Conservation (phyloP, 176 grass and related monocot genomes). For the Ananas comosus region DNA sequence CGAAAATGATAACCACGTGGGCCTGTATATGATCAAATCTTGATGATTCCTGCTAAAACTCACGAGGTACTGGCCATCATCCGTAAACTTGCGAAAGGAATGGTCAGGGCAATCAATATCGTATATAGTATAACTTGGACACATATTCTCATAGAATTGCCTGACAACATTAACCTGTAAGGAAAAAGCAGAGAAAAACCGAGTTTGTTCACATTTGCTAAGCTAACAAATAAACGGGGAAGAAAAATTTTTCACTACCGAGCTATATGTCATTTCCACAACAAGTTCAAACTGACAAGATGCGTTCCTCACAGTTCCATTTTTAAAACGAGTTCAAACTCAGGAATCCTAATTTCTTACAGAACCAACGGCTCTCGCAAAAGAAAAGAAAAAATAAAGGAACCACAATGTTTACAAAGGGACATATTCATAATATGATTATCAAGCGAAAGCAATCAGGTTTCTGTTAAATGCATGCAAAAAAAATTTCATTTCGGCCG, state of each 20-base stretch:
- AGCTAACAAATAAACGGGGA: background rate
- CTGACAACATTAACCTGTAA: conserved; percentile 70
- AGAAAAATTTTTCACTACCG: background rate
- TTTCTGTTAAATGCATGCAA: background rate
- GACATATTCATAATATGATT: too few relatives aligned
- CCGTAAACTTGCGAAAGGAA: conserved; percentile 82
- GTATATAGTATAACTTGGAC: conserved; percentile 61
- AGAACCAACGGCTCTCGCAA: too few relatives aligned
- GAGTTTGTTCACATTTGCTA: background rate
- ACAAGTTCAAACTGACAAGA: too few relatives aligned
- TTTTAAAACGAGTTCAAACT: too few relatives aligned
- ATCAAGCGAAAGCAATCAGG: too few relatives aligned
- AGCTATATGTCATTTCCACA: background rate
- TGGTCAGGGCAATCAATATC: conserved; percentile 84
- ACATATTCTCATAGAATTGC: conserved; percentile 91
- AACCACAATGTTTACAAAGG: too few relatives aligned
- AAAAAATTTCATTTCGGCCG: background rate
- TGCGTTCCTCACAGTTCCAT: too few relatives aligned
- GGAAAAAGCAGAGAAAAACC: conserved; percentile 9
- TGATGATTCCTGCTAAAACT: conserved; percentile 81
- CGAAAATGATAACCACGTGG: conserved; percentile 65
- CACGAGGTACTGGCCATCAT: conserved; percentile 81
- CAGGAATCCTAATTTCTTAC: too few relatives aligned
- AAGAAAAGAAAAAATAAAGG: too few relatives aligned
- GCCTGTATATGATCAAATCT: conserved; percentile 82